Evolutionary conservation across 352 stramenopile species (phyloP), one percentile per base, ranked within the genome.

Genomic region (Globisporangium middletonii): DNA sequence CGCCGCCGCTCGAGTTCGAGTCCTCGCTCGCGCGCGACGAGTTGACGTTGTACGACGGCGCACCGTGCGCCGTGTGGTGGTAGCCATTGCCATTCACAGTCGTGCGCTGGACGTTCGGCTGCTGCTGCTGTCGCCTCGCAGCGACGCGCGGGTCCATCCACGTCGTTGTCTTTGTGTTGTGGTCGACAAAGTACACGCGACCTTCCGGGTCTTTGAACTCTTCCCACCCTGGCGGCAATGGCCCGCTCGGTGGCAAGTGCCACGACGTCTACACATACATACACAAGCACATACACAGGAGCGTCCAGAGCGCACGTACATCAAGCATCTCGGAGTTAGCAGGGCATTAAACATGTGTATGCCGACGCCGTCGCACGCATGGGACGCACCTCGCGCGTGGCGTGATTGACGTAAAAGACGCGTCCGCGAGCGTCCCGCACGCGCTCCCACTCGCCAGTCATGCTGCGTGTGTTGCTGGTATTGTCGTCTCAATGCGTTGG

Each of bases 371-470:
- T 37, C 46, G 9, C 27, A 26, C 0, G 27, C 5, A 1, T 50
- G 8, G 46, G 3, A 41, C 67, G 63, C 43, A 93, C 83, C 83
- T 94, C 79, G 18, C 80, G 75, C 30, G 84, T 92, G 27, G 50
- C 62, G 64, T 92, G 82, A 64, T 94, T 94, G 28, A 94, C 84
- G 65, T 92, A 94, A 65, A 94, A 94, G 44, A 89, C 87, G 55
- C 81, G 80, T 4, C 84, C 84, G 38, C 85, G 76, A n/a, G 82
- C 70, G 76, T 94, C 82, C 64, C 84, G 67, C 47, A 92, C 77
- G 67, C 83, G 82, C 70, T 91, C 71, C 84, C 84, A 94, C 50
- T 69, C 72, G 56, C 71, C 65, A 37, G 30, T 50, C 42, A 26
- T 35, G 15, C 42, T 28, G 28, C 38, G 56, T 46, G 53, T 26